Conservation (phyloP, 2,329 filamentous ascomycete genomes). For the Sporothrix variecibatus region DNA sequence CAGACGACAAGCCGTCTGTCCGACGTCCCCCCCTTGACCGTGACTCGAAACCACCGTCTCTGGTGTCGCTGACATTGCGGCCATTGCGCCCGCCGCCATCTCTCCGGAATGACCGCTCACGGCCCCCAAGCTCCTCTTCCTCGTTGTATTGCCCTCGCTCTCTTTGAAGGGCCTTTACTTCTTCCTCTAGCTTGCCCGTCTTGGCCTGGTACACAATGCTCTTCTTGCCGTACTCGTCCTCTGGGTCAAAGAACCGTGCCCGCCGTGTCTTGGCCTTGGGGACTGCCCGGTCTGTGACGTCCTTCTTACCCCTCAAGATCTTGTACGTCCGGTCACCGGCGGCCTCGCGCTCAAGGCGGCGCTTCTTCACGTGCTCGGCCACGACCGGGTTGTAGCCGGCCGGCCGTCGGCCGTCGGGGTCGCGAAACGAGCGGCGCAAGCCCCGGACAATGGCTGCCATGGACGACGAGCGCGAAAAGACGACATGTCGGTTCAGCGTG, state of each 20-base stretch:
- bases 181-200: constrained; percentile 45
- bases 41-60: neutral
- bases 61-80: neutral
- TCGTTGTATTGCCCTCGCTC: neutral
- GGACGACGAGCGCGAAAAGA: constrained; percentile 27
- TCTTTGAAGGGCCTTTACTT: constrained; percentile 33
- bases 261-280: constrained; percentile 49
- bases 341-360: constrained; percentile 34
- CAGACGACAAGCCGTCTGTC: neutral
- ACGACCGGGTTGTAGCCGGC: constrained; percentile 23
- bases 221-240: constrained; percentile 53
- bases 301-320: constrained; percentile 54
- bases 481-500: neutral
- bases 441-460: constrained; percentile 33
- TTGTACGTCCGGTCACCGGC: constrained; percentile 38
- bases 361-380: constrained; percentile 36
- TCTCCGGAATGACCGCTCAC: neutral
- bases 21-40: neutral
- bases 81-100: neutral
- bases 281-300: constrained; percentile 48
- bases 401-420: constrained; percentile 31
- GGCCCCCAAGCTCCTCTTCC: neutral
- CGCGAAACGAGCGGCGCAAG: constrained; percentile 30
- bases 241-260: constrained; percentile 55
- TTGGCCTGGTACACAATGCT: constrained; percentile 59